These are phyloP conservation scores for Penicillium sp. DNA, from an alignment of 2,329 filamentous ascomycete genomes.

Conservation along the genomic window DNA sequence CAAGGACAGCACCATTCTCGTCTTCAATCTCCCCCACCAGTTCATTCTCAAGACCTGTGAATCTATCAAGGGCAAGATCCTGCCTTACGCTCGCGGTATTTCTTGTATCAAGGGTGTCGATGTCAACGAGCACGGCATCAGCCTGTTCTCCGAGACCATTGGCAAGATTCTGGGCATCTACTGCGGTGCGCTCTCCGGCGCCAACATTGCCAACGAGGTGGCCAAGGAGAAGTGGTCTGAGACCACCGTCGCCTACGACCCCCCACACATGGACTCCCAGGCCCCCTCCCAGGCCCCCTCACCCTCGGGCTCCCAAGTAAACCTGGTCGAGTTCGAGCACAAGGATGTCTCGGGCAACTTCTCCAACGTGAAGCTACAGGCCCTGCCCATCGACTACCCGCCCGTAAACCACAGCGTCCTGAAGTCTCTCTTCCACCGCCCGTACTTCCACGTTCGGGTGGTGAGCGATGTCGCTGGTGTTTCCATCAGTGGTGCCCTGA, in stretches of 20 bases:
- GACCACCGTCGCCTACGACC: slow-evolving; percentile 95
- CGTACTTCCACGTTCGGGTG: slow-evolving; percentile 96
- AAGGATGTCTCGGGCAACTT: slow-evolving; percentile 70
- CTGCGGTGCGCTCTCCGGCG: slow-evolving; percentile 91
- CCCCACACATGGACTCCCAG: slow-evolving; percentile 83
- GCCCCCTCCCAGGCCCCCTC: slow-evolving; percentile 65
- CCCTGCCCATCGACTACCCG: slow-evolving; percentile 81
- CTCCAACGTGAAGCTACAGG: slow-evolving; percentile 71
- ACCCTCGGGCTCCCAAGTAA: slow-evolving; percentile 56
- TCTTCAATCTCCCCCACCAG: slow-evolving; percentile 93
- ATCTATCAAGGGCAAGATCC: slow-evolving; percentile 81
- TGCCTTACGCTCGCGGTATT: slow-evolving; percentile 90
- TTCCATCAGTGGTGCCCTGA: slow-evolving; percentile 89
- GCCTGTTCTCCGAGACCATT: slow-evolving; percentile 93
- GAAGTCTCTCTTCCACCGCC: slow-evolving; percentile 86
- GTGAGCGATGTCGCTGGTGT: slow-evolving; percentile 96
- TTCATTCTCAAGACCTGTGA: slow-evolving; percentile 89
- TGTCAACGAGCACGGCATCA: slow-evolving; percentile 82
- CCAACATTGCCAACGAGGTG: slow-evolving; percentile 95
- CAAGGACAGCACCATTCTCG: slow-evolving; percentile 80
- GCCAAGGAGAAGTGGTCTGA: slow-evolving; percentile 96
- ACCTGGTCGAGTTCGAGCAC: slow-evolving; percentile 62
- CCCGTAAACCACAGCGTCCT: slow-evolving; percentile 83
- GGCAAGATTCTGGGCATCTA: slow-evolving; percentile 91
- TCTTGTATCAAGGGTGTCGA: slow-evolving; percentile 99